These are phyloP conservation scores for Lentinula detonsa DNA, from an alignment of 768 basidiomycete genomes.

Conservation along the genomic window DNA sequence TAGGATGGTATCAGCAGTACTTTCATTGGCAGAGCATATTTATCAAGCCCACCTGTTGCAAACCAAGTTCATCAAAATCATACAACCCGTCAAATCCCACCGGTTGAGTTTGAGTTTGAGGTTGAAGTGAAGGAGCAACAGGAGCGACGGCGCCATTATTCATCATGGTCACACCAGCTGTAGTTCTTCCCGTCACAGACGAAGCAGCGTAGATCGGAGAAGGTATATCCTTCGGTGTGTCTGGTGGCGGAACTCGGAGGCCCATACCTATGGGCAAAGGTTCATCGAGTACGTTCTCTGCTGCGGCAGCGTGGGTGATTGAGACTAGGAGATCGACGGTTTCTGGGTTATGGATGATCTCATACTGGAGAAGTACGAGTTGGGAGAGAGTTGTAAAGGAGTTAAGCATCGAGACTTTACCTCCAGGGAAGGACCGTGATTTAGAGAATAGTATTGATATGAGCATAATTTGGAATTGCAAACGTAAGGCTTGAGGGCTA, in stretches of 20 bases:
- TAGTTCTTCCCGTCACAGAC: not conserved
- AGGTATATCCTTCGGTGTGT: conserved; percentile 5
- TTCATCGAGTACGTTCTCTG: conserved; percentile 46
- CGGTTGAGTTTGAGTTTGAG: conserved; percentile 4
- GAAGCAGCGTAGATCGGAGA: not conserved
- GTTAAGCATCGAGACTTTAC: conserved; percentile 22
- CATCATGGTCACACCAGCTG: not conserved
- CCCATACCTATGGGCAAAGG: conserved; percentile 58
- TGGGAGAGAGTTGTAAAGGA: not conserved
- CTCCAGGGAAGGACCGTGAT: conserved; percentile 63
- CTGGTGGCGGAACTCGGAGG: conserved; percentile 43
- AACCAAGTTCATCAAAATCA: conserved; percentile 45
- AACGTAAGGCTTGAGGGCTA: conserved; percentile 69
- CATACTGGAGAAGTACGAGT: conserved; percentile 38
- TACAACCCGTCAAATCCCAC: conserved; percentile 31
- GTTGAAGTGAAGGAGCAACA: not conserved
- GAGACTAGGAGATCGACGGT: conserved; percentile 68
- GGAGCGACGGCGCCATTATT: not conserved
- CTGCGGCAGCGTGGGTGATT: conserved; percentile 50
- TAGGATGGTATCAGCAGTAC: not conserved
- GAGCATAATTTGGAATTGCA: conserved; percentile 60
- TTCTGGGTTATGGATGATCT: conserved; percentile 57
- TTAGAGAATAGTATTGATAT: conserved; percentile 64
- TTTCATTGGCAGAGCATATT: not conserved
- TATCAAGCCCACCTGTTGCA: conserved; percentile 25